Percentiles rank a stretch among this genome's conserved stretches.
These are phyloP conservation scores for Tetrahymena malaccensis DNA, from an alignment of 73 alveolate genomes.

Conservation along the genomic window DNA sequence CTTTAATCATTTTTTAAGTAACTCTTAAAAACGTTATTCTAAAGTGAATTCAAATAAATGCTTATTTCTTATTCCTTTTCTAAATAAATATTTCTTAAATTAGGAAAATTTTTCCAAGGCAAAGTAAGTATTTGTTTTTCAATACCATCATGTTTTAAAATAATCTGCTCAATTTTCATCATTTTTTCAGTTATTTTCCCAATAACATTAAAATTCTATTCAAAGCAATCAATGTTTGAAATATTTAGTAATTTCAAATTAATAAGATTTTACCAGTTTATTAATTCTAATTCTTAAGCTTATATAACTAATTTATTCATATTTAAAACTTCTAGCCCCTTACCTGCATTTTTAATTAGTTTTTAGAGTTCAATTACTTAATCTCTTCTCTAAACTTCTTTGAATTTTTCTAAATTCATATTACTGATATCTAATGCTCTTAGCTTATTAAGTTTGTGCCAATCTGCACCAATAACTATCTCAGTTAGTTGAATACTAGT, in stretches of 20 bases:
- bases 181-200: not conserved
- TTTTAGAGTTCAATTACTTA: not conserved
- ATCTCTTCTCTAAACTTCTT: not conserved
- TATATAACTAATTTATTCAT: not conserved
- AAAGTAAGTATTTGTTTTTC: not conserved
- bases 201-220: not conserved
- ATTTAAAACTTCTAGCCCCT: not conserved
- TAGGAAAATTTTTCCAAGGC: not conserved
- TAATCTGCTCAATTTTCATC: not conserved
- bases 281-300: not conserved
- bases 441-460: not conserved
- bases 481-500: not conserved
- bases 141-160: not conserved
- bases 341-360: not conserved
- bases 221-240: not conserved
- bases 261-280: not conserved
- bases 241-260: not conserved
- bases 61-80: not conserved
- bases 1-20: not conserved
- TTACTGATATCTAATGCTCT: not conserved
- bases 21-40: not conserved
- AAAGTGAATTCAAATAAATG: not conserved
- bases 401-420: not conserved
- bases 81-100: not conserved
- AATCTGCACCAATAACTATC: not conserved